Evolutionary conservation across 805 yeast species (phyloP).

Genomic region (Myxozyma neotropica): DNA sequence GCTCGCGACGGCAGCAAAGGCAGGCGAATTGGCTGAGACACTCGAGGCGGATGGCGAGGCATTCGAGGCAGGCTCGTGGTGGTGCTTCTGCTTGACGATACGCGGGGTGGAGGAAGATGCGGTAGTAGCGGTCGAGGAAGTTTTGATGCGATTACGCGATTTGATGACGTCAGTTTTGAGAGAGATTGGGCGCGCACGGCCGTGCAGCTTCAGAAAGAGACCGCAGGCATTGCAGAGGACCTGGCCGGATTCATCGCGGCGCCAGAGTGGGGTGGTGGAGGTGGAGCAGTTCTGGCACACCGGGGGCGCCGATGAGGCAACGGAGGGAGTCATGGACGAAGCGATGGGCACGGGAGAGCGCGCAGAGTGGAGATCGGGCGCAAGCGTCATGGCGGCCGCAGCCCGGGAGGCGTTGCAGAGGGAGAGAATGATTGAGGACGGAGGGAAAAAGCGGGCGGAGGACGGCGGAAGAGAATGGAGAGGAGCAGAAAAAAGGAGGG

Average conservation of each 20-base stretch:
- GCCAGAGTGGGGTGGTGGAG: conserved; percentile 92
- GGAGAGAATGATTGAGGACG: not conserved
- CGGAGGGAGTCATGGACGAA: conserved; percentile 16
- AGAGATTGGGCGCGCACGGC: conserved; percentile 88
- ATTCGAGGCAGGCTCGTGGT: not conserved
- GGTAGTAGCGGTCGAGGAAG: not conserved
- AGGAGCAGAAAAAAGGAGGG: not conserved
- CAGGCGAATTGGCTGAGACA: conserved; percentile 1
- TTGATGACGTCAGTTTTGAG: conserved; percentile 91
- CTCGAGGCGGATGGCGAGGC: conserved; percentile 5
- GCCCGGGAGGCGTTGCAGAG: conserved; percentile 12
- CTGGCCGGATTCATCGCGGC: conserved; percentile 88
- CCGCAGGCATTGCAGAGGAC: conserved; percentile 96
- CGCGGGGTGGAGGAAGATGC: conserved; percentile 9
- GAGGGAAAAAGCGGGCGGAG: not conserved
- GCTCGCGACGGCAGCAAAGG: conserved; percentile 6
- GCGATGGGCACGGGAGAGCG: conserved; percentile 5
- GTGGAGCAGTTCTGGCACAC: conserved; percentile 90
- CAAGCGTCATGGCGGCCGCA: conserved; percentile 25
- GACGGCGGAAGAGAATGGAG: not conserved
- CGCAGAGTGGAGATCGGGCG: conserved; percentile 19
- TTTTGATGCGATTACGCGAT: conserved; percentile 79
- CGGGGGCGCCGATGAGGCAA: conserved; percentile 41
- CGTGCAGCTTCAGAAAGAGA: conserved; percentile 82
- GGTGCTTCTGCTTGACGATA: conserved; percentile 13